These are phyloP conservation scores for Rhodotorula sphaerocarpa DNA, from an alignment of 768 basidiomycete genomes.

Conservation along the genomic window DNA sequence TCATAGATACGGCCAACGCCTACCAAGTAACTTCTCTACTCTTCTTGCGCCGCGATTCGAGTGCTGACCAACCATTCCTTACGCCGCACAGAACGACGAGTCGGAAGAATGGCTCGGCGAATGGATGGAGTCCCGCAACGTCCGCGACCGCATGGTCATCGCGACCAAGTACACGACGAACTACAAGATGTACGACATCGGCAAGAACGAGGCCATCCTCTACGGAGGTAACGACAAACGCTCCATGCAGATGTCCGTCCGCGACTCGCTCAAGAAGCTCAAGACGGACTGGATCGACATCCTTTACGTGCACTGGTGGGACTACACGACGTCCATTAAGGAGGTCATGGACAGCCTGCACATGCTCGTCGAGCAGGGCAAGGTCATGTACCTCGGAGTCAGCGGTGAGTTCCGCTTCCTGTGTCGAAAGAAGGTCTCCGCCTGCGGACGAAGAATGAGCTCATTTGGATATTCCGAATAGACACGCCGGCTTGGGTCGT, in stretches of 20 bases:
- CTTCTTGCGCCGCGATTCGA: neutral
- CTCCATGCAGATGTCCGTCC: constrained; percentile 47
- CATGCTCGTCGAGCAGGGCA: constrained; percentile 50
- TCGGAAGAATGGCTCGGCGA: constrained; percentile 54
- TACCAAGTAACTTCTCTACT: constrained; percentile 39
- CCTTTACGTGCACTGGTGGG: constrained; percentile 47
- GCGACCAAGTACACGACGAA: constrained; percentile 44
- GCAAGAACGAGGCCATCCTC: constrained; percentile 39
- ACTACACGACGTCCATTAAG: constrained; percentile 44
- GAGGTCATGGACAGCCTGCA: constrained; percentile 56
- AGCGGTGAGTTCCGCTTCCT: constrained; percentile 40
- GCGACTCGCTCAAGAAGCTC: constrained; percentile 51
- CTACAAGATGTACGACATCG: constrained; percentile 35
- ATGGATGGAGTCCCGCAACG: constrained; percentile 48
- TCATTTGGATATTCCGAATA: no score
- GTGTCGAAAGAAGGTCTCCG: no score
- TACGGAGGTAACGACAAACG: constrained; percentile 52
- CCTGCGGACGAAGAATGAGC: no score
- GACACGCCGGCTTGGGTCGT: constrained; percentile 54
- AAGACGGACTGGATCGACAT: constrained; percentile 55
- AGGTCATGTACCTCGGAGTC: constrained; percentile 51
- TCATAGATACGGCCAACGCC: constrained; percentile 47
- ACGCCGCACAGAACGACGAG: constrained; percentile 50
- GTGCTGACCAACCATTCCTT: neutral
- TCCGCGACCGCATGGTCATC: constrained; percentile 49